Conservation (phyloP, 2,329 filamentous ascomycete genomes). For the Colletotrichum salicis region DNA sequence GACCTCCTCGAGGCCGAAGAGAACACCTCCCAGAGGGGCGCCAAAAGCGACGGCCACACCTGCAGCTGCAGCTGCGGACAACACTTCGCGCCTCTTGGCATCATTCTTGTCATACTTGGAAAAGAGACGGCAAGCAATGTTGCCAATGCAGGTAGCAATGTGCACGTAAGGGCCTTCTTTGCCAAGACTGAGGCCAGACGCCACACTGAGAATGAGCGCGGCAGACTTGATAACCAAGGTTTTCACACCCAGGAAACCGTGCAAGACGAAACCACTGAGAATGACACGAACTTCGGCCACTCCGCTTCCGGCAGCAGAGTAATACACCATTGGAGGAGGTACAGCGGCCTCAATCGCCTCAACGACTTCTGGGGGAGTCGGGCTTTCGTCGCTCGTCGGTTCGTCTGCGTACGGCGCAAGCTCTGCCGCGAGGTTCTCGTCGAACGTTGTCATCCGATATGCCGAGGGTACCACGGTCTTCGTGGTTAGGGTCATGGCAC, state of each 20-base stretch:
- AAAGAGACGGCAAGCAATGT: slow-evolving; percentile 94
- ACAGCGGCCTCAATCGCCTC: slow-evolving; percentile 44
- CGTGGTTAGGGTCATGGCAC: slow-evolving; percentile 85
- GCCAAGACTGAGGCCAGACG: slow-evolving; percentile 90
- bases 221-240: slow-evolving; percentile 88
- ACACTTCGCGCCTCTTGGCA: slow-evolving; percentile 89
- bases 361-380: slow-evolving; percentile 54
- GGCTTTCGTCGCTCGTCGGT: slow-evolving; percentile 54
- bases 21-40: slow-evolving; percentile 84
- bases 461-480: slow-evolving; percentile 93
- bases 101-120: slow-evolving; percentile 94
- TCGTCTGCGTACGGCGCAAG: slow-evolving; percentile 48
- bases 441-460: slow-evolving; percentile 85
- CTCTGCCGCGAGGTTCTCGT: slow-evolving; percentile 86
- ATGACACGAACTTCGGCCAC: slow-evolving; percentile 98
- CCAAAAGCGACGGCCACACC: slow-evolving; percentile 96
- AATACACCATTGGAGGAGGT: slow-evolving; percentile 85
- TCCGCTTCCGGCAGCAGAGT: slow-evolving; percentile 93
- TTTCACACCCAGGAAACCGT: slow-evolving; percentile 91
- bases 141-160: slow-evolving; percentile 93
- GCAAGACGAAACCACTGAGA: slow-evolving; percentile 95
- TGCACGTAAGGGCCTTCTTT: slow-evolving; percentile 98
- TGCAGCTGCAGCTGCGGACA: slow-evolving; percentile 92
- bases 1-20: slow-evolving; percentile 95
- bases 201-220: slow-evolving; percentile 86